A percentile compares a stretch with the other conserved stretches of the same genome.
phyloP scores from a whole-genome alignment of 495 filamentous ascomycete species.

The Hypoxylon trugodes region DNA sequence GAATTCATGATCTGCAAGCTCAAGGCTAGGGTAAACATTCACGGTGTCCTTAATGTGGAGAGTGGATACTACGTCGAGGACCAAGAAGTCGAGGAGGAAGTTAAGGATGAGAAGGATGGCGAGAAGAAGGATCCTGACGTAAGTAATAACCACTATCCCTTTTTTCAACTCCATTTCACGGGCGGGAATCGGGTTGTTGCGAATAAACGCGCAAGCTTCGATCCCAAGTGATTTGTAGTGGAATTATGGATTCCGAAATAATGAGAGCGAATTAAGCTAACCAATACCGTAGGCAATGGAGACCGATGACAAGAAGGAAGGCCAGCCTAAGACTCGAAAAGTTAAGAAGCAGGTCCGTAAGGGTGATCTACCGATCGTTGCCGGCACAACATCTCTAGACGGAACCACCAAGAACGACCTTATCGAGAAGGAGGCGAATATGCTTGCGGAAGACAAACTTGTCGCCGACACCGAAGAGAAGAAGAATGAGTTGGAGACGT shows the following conservation, averaged over 20 bases:
- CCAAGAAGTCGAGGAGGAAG: constrained; percentile 94
- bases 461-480: constrained; percentile 98
- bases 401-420: constrained; percentile 67
- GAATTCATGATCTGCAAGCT: constrained; percentile 99
- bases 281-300: constrained; percentile 81
- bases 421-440: constrained; percentile 82
- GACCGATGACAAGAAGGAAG: constrained; percentile 74
- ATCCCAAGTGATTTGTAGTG: neutral
- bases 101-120: constrained; percentile 68
- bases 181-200: neutral
- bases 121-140: constrained; percentile 79
- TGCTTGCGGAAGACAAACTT: constrained; percentile 98
- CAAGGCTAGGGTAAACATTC: constrained; percentile 96
- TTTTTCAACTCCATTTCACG: neutral
- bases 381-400: constrained; percentile 83
- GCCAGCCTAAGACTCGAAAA: constrained; percentile 92
- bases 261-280: constrained; percentile 8
- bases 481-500: constrained; percentile 99
- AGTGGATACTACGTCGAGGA: constrained; percentile 98
- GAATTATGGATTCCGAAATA: neutral
- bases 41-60: constrained; percentile 96
- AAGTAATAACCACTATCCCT: constrained; percentile 50
- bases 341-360: constrained; percentile 99
- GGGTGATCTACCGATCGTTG: constrained; percentile 89
- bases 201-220: neutral